Percentiles rank a stretch among this genome's conserved stretches.
Conservation (phyloP, 768 basidiomycete species). For the Sarcodon sp. region DNA sequence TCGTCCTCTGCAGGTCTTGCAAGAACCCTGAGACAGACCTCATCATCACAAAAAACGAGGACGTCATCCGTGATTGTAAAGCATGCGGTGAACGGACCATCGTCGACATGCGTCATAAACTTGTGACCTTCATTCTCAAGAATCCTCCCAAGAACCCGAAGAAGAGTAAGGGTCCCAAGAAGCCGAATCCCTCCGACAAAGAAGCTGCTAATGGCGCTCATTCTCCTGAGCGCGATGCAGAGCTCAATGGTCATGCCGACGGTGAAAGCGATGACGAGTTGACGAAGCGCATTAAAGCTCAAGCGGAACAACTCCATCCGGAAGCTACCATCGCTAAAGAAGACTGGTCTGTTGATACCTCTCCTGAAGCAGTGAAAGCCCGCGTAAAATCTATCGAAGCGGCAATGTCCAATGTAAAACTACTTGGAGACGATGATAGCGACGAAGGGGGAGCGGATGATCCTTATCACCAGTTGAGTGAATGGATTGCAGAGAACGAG, state of each 20-base stretch:
- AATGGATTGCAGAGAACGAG: conserved; percentile 72
- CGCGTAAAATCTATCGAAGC: conserved; percentile 63
- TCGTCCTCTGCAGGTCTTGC: conserved; percentile 93
- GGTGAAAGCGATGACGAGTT: conserved; percentile 81
- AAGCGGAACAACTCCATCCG: conserved; percentile 63
- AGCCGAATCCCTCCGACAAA: conserved; percentile 33
- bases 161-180: conserved; percentile 44
- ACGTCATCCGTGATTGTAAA: conserved; percentile 94
- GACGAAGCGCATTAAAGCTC: conserved; percentile 84
- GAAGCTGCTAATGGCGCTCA: conserved; percentile 36
- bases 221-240: conserved; percentile 20
- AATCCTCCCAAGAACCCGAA: conserved; percentile 88
- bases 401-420: conserved; percentile 36
- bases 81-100: conserved; percentile 90
- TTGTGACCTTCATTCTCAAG: conserved; percentile 92
- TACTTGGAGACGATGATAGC: conserved; percentile 75
- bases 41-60: conserved; percentile 77
- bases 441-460: conserved; percentile 59
- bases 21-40: conserved; percentile 99
- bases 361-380: conserved; percentile 76
- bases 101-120: conserved; percentile 94
- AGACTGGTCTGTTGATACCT: conserved; percentile 90
- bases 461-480: conserved; percentile 73
- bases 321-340: conserved; percentile 52
- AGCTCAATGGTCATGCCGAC: conserved; percentile 28